Base-by-base conservation (phyloP, 768 basidiomycete genomes). In the Stropharia rugosoannulata region DNA sequence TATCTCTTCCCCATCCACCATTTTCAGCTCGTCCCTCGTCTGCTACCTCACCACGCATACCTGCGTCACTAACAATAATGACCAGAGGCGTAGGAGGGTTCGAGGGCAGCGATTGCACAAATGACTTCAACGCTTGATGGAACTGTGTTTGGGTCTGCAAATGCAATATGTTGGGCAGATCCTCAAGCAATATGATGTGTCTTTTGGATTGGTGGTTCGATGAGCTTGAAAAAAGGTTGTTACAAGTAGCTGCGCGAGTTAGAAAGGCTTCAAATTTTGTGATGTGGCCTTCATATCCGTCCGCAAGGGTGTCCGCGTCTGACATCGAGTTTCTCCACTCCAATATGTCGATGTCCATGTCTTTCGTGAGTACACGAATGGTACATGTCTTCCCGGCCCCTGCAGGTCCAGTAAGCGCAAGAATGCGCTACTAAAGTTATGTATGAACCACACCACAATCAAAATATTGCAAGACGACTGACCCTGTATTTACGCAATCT, bases 321-420 rank as follows among this genome's bases (percentile, higher is more conserved):
- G 82, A 85, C 53, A 81, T 75, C 0, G 82, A 72, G 66, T 89
- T 92, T 43, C 80, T 75, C 93, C 95, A 98, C 66, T 99, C 96
- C 19, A 93, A 65, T 36, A 97, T 78, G 48, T 95, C 89, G 51
- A 91, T 84, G 2, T 78, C 83, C 62, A 95, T 71, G 63, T 95
- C 92, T 13, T 72, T 73, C 0, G 91, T 78, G 18, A 99, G 73
- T 2, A 94, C 81, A 25, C 83, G 82, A 2, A 98, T 61, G 0
- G 93, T 93, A 0, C 94, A 81, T 0, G 96, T 97, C 75, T 99
- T 99, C 0, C 85, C 96, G 0, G 86, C 83, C 1, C 96, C 96
- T 7, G 96, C 87, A 0, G 93, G 92, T 1, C 96, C 96, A 2
- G 90, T 90, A 10, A 99, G 72, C 0, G 84, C 83, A 6, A 98